Evolutionary conservation across 139 green algal genomes (phyloP).

Genomic region (Micractinium conductrix): DNA sequence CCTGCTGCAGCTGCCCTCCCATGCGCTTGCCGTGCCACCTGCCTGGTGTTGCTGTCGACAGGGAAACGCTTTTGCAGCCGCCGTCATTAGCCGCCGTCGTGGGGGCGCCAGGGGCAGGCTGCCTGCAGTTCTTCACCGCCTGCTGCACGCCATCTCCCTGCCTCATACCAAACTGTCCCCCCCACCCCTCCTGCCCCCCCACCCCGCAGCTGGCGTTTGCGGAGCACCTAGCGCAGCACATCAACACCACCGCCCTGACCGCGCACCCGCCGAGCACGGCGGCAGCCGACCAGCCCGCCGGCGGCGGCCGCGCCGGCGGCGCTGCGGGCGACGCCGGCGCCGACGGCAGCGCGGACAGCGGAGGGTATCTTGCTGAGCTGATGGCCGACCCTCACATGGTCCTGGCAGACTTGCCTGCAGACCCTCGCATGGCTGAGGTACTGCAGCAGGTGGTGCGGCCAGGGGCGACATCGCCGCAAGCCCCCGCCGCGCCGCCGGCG

Average conservation of each 20-base stretch:
- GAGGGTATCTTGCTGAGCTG: not conserved
- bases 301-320: not conserved
- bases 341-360: not conserved
- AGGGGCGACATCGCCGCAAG: not conserved
- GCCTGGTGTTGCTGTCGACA: too few species aligned
- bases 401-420: slow-evolving; percentile 27
- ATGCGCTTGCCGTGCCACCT: not conserved
- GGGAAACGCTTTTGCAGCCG: too few species aligned
- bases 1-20: not conserved
- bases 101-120: too few species aligned
- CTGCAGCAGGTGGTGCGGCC: slow-evolving; percentile 25
- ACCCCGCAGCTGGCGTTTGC: slow-evolving; percentile 7
- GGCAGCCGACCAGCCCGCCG: not conserved
- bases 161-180: too few species aligned
- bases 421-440: slow-evolving; percentile 18
- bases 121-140: too few species aligned
- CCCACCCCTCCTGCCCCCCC: not conserved
- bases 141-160: too few species aligned
- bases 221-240: slow-evolving; percentile 27
- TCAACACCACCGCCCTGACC: not conserved
- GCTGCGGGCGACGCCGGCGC: not conserved
- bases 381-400: not conserved
- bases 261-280: not conserved
- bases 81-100: too few species aligned
- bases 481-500: not conserved